Conservation (phyloP, 768 basidiomycete species). For the Termitomyces sp. region DNA sequence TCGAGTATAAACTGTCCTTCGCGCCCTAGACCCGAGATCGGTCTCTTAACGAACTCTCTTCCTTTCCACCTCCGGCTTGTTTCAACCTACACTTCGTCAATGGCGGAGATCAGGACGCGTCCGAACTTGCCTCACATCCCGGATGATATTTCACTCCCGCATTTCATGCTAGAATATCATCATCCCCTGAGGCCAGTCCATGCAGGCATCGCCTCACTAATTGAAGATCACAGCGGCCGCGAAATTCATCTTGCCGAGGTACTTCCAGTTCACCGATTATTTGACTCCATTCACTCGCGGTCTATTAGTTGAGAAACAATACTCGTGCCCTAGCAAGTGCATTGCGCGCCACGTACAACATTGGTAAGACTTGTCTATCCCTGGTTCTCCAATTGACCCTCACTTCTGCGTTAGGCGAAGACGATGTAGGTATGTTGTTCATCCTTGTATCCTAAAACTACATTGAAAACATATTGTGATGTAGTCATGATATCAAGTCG, state of each 20-base stretch:
- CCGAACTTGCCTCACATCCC: slow-evolving; percentile 39
- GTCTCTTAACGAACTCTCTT: slow-evolving; percentile 1
- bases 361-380: slow-evolving; percentile 14
- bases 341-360: slow-evolving; percentile 25
- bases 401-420: slow-evolving; percentile 30
- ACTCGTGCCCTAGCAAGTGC: slow-evolving; percentile 34
- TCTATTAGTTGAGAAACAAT: slow-evolving; percentile 22
- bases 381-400: background rate
- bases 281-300: slow-evolving; percentile 1
- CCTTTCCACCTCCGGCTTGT: slow-evolving; percentile 3
- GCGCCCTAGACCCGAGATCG: background rate
- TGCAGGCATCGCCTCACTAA: slow-evolving; percentile 39
- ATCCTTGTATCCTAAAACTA: background rate
- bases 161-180: slow-evolving; percentile 51
- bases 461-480: background rate
- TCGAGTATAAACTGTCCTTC: slow-evolving; percentile 13
- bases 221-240: slow-evolving; percentile 48
- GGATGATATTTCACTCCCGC: slow-evolving; percentile 51
- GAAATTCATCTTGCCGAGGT: slow-evolving; percentile 38
- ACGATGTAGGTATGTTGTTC: slow-evolving; percentile 43
- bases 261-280: background rate
- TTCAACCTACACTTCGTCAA: slow-evolving; percentile 11
- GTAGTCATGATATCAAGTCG: slow-evolving; percentile 50
- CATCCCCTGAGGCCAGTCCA: slow-evolving; percentile 41
- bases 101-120: slow-evolving; percentile 25